These are phyloP conservation scores for Phytophthora kernoviae DNA, from an alignment of 352 stramenopile genomes.

Conservation along the genomic window DNA sequence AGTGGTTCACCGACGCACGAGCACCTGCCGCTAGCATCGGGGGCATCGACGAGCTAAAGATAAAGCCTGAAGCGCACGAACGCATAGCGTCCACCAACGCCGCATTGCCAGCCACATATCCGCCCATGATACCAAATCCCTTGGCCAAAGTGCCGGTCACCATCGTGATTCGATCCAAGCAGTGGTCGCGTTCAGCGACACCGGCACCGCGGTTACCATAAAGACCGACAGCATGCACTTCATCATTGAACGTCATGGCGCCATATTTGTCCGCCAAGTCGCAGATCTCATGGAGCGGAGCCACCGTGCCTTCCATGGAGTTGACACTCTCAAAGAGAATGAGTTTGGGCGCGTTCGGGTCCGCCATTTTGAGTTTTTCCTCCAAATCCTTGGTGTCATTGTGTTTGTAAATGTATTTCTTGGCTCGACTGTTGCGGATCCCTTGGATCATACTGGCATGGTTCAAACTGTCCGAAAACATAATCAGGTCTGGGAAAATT, in stretches of 20 bases:
- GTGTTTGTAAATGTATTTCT: conserved; percentile 89
- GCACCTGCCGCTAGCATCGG: conserved; percentile 86
- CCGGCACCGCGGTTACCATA: conserved; percentile 88
- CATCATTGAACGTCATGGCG: conserved; percentile 92
- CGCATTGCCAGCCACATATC: conserved; percentile 89
- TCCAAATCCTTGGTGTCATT: conserved; percentile 85
- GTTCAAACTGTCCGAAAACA: conserved; percentile 92
- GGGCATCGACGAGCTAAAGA: conserved; percentile 92
- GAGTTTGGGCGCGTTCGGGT: conserved; percentile 80
- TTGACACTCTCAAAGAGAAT: conserved; percentile 90
- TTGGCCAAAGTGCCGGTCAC: conserved; percentile 91
- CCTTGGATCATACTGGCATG: conserved; percentile 91
- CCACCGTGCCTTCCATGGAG: conserved; percentile 89
- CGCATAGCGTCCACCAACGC: conserved; percentile 89
- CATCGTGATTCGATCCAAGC: conserved; percentile 88
- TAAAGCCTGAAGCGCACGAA: conserved; percentile 86
- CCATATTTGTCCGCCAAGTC: conserved; percentile 91
- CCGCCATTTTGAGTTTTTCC: conserved; percentile 69
- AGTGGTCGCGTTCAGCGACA: conserved; percentile 88
- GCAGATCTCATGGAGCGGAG: conserved; percentile 85
- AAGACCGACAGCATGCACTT: conserved; percentile 89
- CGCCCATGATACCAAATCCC: conserved; percentile 91
- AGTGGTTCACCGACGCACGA: conserved; percentile 75
- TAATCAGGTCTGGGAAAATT: conserved; percentile 90
- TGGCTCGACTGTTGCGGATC: conserved; percentile 76